phyloP scores from a whole-genome alignment of 2,329 filamentous ascomycete species.

The Pseudogymnoascus sp. region DNA sequence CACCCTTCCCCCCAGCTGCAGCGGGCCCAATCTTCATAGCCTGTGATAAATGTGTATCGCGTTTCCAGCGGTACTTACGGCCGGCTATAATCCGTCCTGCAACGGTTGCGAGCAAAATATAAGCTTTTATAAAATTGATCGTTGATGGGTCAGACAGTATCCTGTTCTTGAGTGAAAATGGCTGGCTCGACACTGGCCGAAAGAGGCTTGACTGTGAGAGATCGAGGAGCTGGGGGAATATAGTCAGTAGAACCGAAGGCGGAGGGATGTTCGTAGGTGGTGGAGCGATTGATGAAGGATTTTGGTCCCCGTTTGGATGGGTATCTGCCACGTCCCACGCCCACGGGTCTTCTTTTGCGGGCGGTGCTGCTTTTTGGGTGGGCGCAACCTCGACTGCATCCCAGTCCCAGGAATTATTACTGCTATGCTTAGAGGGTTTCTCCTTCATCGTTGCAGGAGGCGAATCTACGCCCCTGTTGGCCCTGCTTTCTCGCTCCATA shows the following conservation, averaged over 20 bases:
- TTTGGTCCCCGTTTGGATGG: constrained; percentile 9
- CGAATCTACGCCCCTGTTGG: not conserved
- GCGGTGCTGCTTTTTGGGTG: not conserved
- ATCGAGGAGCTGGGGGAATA: constrained; percentile 64
- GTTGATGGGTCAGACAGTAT: constrained; percentile 56
- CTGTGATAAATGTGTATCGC: constrained; percentile 75
- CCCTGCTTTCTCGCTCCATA: constrained; percentile 17
- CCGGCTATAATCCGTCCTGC: constrained; percentile 77
- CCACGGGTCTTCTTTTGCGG: constrained; percentile 24
- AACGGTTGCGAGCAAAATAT: constrained; percentile 55
- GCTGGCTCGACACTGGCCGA: constrained; percentile 52
- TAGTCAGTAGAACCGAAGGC: constrained; percentile 69
- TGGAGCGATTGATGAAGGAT: constrained; percentile 19
- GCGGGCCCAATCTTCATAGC: constrained; percentile 78
- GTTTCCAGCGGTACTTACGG: constrained; percentile 80
- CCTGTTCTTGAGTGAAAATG: constrained; percentile 49
- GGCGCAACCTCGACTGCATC: not conserved
- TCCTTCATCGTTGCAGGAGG: not conserved
- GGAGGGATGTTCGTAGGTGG: constrained; percentile 85
- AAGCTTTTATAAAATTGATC: constrained; percentile 53
- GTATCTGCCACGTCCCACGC: constrained; percentile 27
- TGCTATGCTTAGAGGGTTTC: not conserved
- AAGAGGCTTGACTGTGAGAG: constrained; percentile 57
- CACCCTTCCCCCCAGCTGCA: constrained; percentile 62
- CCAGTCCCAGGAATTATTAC: constrained; percentile 1